A percentile compares a stretch with the other conserved stretches of the same genome.
Evolutionary conservation across 1,284 basidiomycete genomes (phyloP).

Genomic region (Boletus sp.): DNA sequence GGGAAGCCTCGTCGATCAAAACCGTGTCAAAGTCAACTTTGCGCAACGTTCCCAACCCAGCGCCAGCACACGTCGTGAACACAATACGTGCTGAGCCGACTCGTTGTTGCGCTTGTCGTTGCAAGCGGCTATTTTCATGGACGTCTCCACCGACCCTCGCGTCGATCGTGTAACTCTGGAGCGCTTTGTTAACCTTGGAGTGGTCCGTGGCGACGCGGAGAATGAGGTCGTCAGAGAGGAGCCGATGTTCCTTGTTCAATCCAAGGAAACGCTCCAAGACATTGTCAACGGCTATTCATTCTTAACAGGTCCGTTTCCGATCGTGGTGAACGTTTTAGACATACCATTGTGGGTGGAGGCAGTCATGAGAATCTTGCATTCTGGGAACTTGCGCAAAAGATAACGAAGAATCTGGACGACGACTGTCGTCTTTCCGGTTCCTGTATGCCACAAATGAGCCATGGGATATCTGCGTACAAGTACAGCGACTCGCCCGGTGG

Average conservation of each 20-base stretch:
- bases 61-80: constrained; percentile 68
- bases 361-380: constrained; percentile 61
- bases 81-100: constrained; percentile 57
- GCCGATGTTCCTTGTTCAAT: constrained; percentile 44
- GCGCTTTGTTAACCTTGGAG: constrained; percentile 57
- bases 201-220: constrained; percentile 67
- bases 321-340: background rate
- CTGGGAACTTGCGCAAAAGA: constrained; percentile 43
- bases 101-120: constrained; percentile 60
- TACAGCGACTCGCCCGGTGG: constrained; percentile 52
- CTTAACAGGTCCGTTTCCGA: background rate
- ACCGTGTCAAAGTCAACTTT: constrained; percentile 62
- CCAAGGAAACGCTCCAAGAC: constrained; percentile 63
- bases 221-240: constrained; percentile 57
- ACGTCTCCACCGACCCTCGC: constrained; percentile 62
- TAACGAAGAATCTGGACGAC: constrained; percentile 60
- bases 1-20: constrained; percentile 69
- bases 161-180: constrained; percentile 63
- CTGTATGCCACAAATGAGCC: constrained; percentile 36
- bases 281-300: constrained; percentile 63
- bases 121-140: constrained; percentile 58
- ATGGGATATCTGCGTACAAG: background rate
- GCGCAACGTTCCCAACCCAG: constrained; percentile 60
- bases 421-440: constrained; percentile 71
- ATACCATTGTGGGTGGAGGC: constrained; percentile 70